Conservation (phyloP, 75 land plant species). For the Picea glauca region DNA sequence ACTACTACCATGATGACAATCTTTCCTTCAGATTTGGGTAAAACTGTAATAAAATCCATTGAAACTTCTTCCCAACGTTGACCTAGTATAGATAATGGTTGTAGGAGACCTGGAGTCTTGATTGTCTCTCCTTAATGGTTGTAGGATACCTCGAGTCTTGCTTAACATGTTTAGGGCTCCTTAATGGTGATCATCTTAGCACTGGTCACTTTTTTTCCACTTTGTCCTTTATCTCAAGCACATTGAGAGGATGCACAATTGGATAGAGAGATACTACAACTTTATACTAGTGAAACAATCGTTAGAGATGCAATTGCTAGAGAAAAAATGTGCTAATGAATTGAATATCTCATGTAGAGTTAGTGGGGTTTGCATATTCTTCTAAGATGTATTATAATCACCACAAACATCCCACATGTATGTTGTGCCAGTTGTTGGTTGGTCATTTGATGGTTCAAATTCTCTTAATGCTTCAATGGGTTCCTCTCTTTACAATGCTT, state of each 20-base stretch:
- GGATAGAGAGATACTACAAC: not conserved
- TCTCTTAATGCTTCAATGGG: constrained; percentile 42
- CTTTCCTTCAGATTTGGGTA: too few species aligned
- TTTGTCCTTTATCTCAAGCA: not conserved
- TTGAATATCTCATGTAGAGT: not conserved
- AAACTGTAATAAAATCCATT: too few species aligned
- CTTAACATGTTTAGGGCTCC: not conserved
- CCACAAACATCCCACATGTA: not conserved
- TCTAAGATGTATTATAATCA: not conserved
- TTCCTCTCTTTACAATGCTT: constrained; percentile 33
- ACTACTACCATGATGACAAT: too few species aligned
- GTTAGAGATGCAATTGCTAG: not conserved
- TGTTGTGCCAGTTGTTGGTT: not conserved
- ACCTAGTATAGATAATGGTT: too few species aligned
- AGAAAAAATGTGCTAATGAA: too few species aligned
- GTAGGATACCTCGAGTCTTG: too few species aligned
- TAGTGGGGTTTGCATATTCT: not conserved
- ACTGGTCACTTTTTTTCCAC: not conserved
- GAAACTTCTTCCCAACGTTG: too few species aligned
- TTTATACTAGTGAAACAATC: not conserved
- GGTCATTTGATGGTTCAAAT: constrained; percentile 17
- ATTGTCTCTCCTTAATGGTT: too few species aligned
- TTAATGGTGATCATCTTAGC: not conserved
- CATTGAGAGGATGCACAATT: not conserved
- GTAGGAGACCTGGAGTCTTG: too few species aligned